Base-by-base conservation (phyloP, 345 rosid species). In the Carallia pectinifolia region DNA sequence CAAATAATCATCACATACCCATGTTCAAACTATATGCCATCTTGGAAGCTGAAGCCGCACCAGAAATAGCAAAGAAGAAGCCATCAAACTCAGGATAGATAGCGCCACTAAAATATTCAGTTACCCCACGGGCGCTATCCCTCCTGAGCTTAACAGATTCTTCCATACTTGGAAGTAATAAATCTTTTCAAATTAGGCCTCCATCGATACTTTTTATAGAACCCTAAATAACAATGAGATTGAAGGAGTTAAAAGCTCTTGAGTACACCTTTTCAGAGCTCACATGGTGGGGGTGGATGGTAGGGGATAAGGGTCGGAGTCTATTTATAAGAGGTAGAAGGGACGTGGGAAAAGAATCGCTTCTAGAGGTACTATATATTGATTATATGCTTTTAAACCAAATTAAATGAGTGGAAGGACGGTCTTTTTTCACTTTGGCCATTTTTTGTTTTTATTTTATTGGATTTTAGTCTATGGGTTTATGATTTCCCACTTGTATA, bases 91-190 rank as follows among this genome's bases (percentile, higher is more conserved):
- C 91, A 87, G 89, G 91, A 87, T 85, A 38, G 91, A 87, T 85
- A 87, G 91, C 91, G 91, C 86, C 88, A 63, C 38, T 4, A 2
- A 64, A 44, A 33, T n/a, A 23, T 64, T 44, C 23, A 19, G 53
- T 33, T 33, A 33, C 34, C 30, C 31, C 69, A 23, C 62, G 91
- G 91, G 50, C 91, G 89, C 91, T 87, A 87, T 87, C 91, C 89
- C 89, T 87, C 91, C 91, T 87, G 91, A 87, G 91, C 89, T 87
- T 87, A 64, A 83, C 78, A 72, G 91, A 77, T 74, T 79, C 83
- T 79, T 72, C 81, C 74, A 47, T 64, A 74, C 85, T 76, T 17
- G 4, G 8, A 1, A 33, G 61, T 5, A 44, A 44, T 3, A 0
- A 6, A 27, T 17, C 6, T 1, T 13, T 23, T 47, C 56, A 7